Evolutionary conservation across 495 filamentous ascomycete species (phyloP), one percentile per base, ranked within the genome.

Genomic region (Pyronema omphalodes): DNA sequence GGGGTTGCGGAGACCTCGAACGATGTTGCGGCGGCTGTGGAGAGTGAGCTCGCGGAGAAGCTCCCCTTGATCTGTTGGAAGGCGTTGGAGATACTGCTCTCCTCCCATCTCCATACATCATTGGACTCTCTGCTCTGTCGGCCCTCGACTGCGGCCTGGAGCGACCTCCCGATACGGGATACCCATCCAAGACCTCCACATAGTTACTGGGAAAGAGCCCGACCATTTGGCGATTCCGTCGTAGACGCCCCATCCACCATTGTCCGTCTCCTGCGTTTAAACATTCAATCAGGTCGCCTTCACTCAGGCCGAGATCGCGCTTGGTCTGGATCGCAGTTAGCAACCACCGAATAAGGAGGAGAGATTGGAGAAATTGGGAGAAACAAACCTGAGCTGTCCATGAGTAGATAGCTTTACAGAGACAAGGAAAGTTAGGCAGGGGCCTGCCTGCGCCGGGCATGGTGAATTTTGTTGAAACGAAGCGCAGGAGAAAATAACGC

Each of bases 171-270:
- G 50, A 37, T 8, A 17, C 9, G 6, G 39, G 36, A 33, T 52
- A 43, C n/a, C 41, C 35, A 9, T 52, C 50, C 40, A 98, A 73
- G 3, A 96, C 77, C 62, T 93, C 79, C 56, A 98, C 91, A 66
- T 95, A 98, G 67, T 98, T 98, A 43, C 88, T 95, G 1, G 91
- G 91, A 62, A 98, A 98, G 17, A 91, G 69, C 44, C 91, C 91
- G 58, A 93, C 78, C 59, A 88, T 87, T 29, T 5, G 2, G 65
- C 81, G 79, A 66, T 96, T 91, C 54, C 93, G 77, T 58, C 78
- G 80, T 64, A 96, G 66, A 46, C 89, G 79, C 23, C 91, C 91
- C 70, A 85, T 94, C 91, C 91, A 98, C 93, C 91, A 98, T 51
- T 83, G 84, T 29, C 93, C 93, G 69, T 98, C 91, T 51, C 91